These are phyloP conservation scores for Suillus alpinus DNA, from an alignment of 768 basidiomycete genomes.

Conservation along the genomic window DNA sequence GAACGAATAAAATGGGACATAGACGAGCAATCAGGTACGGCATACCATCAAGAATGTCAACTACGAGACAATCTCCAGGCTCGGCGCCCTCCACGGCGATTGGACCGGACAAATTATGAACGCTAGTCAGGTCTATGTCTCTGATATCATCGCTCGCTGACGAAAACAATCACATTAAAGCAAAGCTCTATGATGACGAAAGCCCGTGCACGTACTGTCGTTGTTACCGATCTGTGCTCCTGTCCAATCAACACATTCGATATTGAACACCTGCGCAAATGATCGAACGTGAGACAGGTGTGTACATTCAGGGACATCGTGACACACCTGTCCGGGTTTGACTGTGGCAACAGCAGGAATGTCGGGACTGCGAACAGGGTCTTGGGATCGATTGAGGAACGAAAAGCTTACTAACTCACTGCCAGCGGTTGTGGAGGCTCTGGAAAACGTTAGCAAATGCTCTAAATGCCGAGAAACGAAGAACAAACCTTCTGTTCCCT, in stretches of 20 bases:
- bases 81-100: slow-evolving; percentile 73
- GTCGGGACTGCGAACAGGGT: slow-evolving; percentile 43
- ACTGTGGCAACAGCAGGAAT: slow-evolving; percentile 62
- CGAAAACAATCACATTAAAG: not conserved
- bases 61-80: slow-evolving; percentile 76
- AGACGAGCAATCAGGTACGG: not conserved
- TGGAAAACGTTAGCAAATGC: slow-evolving; percentile 16
- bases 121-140: slow-evolving; percentile 59
- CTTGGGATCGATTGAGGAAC: not conserved
- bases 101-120: slow-evolving; percentile 78
- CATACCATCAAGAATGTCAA: slow-evolving; percentile 74
- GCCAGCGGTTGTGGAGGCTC: slow-evolving; percentile 73
- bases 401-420: slow-evolving; percentile 41
- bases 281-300: not conserved
- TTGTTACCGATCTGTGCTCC: slow-evolving; percentile 79
- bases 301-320: not conserved
- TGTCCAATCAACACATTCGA: slow-evolving; percentile 77
- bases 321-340: slow-evolving; percentile 54
- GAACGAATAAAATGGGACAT: not conserved
- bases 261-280: slow-evolving; percentile 54
- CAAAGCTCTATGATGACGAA: not conserved
- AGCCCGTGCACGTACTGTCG: slow-evolving; percentile 44
- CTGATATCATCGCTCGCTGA: slow-evolving; percentile 65
- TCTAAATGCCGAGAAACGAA: not conserved
- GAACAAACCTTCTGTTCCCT: slow-evolving; percentile 53